Percentiles rank a stretch among this genome's conserved stretches.
Conservation (phyloP, 371 early-diverging fungal species). For the Haplosporangium sp. region DNA sequence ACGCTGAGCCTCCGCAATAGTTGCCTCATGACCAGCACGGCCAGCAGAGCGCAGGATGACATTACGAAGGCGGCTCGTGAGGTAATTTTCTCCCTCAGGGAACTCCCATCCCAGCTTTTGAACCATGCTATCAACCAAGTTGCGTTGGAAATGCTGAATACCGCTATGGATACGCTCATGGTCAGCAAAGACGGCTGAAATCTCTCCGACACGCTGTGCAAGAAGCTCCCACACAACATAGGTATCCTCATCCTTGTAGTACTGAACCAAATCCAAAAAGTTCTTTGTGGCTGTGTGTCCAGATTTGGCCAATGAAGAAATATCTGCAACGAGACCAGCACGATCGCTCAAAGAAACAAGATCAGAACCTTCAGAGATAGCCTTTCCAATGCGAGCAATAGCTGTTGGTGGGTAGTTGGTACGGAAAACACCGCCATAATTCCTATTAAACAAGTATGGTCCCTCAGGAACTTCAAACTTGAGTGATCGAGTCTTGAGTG, state of each 20-base stretch:
- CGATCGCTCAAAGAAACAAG: constrained; percentile 64
- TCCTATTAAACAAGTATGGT: constrained; percentile 73
- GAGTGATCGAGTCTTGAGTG: constrained; percentile 53
- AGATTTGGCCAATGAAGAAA: constrained; percentile 69
- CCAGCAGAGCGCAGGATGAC: constrained; percentile 62
- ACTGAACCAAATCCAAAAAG: constrained; percentile 68
- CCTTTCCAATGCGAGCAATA: constrained; percentile 60
- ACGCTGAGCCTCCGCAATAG: constrained; percentile 67
- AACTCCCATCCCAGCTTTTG: constrained; percentile 71
- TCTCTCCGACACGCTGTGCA: constrained; percentile 54
- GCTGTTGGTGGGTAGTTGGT: constrained; percentile 69
- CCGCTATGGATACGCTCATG: constrained; percentile 57
- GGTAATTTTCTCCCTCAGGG: constrained; percentile 59
- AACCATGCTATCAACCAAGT: constrained; percentile 64
- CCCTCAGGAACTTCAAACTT: constrained; percentile 45
- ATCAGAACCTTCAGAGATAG: constrained; percentile 54
- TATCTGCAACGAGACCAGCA: constrained; percentile 73
- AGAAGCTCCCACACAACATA: constrained; percentile 77
- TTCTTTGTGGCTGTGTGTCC: constrained; percentile 73
- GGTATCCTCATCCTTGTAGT: constrained; percentile 72
- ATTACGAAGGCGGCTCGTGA: constrained; percentile 60
- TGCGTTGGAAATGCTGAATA: constrained; percentile 58
- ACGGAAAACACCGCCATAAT: constrained; percentile 74
- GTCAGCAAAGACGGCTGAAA: constrained; percentile 63
- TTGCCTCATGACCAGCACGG: constrained; percentile 51